phyloP scores from a whole-genome alignment of 768 basidiomycete species.

The Naganishia onofrii region DNA sequence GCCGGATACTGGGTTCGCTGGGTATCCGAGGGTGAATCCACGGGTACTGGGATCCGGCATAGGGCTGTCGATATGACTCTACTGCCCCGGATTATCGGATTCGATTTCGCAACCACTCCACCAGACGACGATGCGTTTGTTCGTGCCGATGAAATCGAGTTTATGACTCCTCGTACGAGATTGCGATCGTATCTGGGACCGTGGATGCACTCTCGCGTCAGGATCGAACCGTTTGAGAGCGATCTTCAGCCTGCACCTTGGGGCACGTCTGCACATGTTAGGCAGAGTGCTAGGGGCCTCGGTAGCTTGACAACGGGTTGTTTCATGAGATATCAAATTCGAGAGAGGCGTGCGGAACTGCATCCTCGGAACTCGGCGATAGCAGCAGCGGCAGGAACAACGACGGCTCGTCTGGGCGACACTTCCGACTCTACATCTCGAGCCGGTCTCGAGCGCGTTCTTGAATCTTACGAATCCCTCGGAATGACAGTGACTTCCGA shows the following conservation, averaged over 20 bases:
- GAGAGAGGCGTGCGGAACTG: slow-evolving; percentile 4
- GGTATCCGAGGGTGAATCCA: slow-evolving; percentile 13
- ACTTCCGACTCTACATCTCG: background rate
- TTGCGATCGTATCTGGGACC: slow-evolving; percentile 18
- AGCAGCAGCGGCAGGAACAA: background rate
- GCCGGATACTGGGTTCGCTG: slow-evolving; percentile 33
- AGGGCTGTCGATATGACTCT: slow-evolving; percentile 20
- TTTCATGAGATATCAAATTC: slow-evolving; percentile 21
- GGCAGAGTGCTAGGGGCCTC: slow-evolving; percentile 17
- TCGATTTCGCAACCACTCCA: slow-evolving; percentile 24
- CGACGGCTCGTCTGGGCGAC: background rate
- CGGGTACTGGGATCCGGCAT: slow-evolving; percentile 2
- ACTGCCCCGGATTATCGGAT: slow-evolving; percentile 25
- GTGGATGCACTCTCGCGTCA: slow-evolving; percentile 31
- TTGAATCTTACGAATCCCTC: slow-evolving; percentile 12
- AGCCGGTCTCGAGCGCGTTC: background rate
- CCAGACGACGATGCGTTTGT: slow-evolving; percentile 31
- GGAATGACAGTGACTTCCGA: slow-evolving; percentile 12
- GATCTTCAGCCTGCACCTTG: slow-evolving; percentile 26
- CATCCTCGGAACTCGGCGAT: background rate
- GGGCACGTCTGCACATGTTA: slow-evolving; percentile 33
- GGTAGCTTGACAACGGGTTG: slow-evolving; percentile 20
- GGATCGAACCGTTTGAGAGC: slow-evolving; percentile 22
- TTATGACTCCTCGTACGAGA: slow-evolving; percentile 27
- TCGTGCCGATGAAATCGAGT: slow-evolving; percentile 30